Evolutionary conservation across 768 basidiomycete species (phyloP), one percentile per base, ranked within the genome.

Genomic region (Auricularia sp.): DNA sequence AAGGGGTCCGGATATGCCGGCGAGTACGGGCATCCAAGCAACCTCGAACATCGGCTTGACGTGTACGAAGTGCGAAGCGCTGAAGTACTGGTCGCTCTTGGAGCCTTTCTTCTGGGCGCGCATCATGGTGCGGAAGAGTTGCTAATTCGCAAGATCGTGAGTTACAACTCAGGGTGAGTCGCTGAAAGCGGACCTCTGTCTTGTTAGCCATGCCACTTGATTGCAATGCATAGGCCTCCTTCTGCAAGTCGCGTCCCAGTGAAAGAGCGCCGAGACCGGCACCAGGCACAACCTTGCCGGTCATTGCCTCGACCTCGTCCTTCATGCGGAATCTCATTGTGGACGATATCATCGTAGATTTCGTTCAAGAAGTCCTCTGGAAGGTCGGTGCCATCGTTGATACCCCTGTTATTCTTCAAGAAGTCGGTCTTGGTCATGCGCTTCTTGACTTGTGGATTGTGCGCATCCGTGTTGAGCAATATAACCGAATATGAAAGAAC

Each of bases 11-110:
- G 97, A 98, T 35, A 98, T 80, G 11, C 94, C 95, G 14, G 97
- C 96, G 29, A 99, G 82, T 76, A 98, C 95, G 1, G 97, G 87
- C 78, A 98, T 98, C 97, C 97, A 99, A 24, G 94, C 95, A 6
- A 98, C 95, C 75, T 98, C 96, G 70, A 99, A 97, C 97, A 99
- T 99, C 21, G 97, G 96, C 44, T 87, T 85, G 67, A 98, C 96
- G 73, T 99, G 97, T 65, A 98, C 85, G 67, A 94, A 92, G 71
- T 98, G 92, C 0, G 93, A 97, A 1, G 97, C 97, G 67, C 92
- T 93, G 78, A 95, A 97, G 78, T 94, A 99, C 67, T 96, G 92
- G 67, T 97, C 93, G 33, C 81, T 84, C 4, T 78, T 75, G 7
- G 87, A 84, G 29, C 88, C 86, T 69, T 89, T 91, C n/a, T 91